These are phyloP conservation scores for Lippia alba DNA, from an alignment of 305 asterid species.

Conservation along the genomic window DNA sequence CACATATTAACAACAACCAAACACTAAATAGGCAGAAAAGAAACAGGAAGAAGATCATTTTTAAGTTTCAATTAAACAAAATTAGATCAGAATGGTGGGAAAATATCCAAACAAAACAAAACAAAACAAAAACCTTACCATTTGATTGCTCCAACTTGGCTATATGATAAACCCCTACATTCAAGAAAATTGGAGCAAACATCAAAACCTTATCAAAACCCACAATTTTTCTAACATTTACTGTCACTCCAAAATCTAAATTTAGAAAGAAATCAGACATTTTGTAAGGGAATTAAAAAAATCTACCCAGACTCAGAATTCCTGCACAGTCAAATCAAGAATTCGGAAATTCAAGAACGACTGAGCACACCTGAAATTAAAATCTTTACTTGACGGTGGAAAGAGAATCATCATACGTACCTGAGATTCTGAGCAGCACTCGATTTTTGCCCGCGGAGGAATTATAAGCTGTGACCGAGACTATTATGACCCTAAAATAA, in stretches of 20 bases:
- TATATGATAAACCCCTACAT: conserved; percentile 34
- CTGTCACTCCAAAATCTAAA: background rate
- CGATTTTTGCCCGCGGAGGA: conserved; percentile 32
- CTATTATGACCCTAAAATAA: too few relatives aligned
- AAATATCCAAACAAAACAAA: too few relatives aligned
- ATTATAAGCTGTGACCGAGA: too few relatives aligned
- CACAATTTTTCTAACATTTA: conserved; percentile 13
- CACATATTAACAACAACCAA: conserved; percentile 19
- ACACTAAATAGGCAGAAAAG: background rate
- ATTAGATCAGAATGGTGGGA: conserved; percentile 9
- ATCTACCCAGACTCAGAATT: conserved; percentile 31
- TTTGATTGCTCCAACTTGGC: conserved; percentile 36
- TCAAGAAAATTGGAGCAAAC: conserved; percentile 6
- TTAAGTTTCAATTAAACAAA: background rate
- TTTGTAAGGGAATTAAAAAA: conserved; percentile 7
- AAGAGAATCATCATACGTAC: conserved; percentile 31
- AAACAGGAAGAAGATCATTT: background rate
- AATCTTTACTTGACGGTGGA: conserved; percentile 10
- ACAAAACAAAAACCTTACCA: conserved; percentile 31
- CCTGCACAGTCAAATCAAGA: conserved; percentile 1
- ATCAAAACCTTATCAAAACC: conserved; percentile 27
- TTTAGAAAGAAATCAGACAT: conserved; percentile 2
- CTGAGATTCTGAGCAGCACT: conserved; percentile 39
- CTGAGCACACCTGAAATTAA: conserved; percentile 34
- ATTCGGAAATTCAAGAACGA: background rate